Evolutionary conservation across 148 eudicot genomes (phyloP), one percentile per base, ranked within the genome.

Genomic region (Silene uniflora): DNA sequence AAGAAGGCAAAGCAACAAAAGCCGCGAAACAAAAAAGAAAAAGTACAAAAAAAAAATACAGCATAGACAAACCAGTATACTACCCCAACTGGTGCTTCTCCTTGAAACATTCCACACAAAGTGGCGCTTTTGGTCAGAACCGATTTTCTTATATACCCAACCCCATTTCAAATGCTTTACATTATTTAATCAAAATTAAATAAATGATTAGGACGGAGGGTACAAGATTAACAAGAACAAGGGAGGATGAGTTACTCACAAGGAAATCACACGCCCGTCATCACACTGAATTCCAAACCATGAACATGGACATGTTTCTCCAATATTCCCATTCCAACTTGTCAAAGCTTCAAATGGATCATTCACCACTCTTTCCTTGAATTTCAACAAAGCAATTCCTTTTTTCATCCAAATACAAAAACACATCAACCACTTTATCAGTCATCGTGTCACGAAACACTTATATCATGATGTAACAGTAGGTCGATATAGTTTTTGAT

Each of bases 231-330:
- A n/a, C n/a, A n/a, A 52, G 3, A 7, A 18, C 0, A 32, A 27
- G 6, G 55, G 47, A 68, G 24, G 7, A 56, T 69, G 18, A 70
- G 60, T 47, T 19, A 86, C 98, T 91, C 80, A 93, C 98, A 91
- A 63, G 72, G 82, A 82, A 70, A 88, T 84, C 49, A 91, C 92
- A 83, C 81, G 67, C 23, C 91, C 92, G 62, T 76, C 55, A 61
- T 72, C 77, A 84, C 97, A 91, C 75, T 75, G 89, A 67, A 91
- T 83, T 39, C 98, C 92, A 81, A 71, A 85, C 97, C 94, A 93
- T 23, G 88, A 84, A 88, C 94, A 91, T 18, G 87, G 97, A 82
- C 83, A 76, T 49, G 42, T 72, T 47, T 86, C 87, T 62, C 84
- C 92, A 67, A 52, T 73, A 72, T 83, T 83, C 56, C 84, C 87